Percentiles rank a stretch among this genome's conserved stretches.
These are phyloP conservation scores for Dictyostelium firmibasis DNA, from an alignment of 78 protist species.

Conservation along the genomic window DNA sequence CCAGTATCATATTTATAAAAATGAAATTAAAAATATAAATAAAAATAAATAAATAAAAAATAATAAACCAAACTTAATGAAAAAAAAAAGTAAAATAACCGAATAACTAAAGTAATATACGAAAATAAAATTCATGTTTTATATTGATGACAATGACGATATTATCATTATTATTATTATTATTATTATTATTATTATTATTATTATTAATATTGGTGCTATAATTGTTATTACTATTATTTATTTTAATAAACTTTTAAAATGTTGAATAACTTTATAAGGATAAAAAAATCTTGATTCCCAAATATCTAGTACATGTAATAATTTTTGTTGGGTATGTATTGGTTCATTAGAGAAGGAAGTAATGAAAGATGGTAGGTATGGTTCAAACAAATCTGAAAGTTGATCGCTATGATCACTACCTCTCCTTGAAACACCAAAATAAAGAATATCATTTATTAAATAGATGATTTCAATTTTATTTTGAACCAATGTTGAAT, in stretches of 20 bases:
- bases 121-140: no score
- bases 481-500: neutral
- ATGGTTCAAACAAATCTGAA: conserved; percentile 34
- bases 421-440: conserved; percentile 37
- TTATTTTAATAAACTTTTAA: neutral
- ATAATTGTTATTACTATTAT: neutral
- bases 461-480: conserved; percentile 11
- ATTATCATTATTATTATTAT: neutral
- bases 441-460: conserved; percentile 36
- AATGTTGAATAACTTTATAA: neutral
- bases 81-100: no score
- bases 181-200: neutral
- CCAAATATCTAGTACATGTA: conserved; percentile 28
- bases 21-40: neutral
- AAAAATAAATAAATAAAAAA: neutral
- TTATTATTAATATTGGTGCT: neutral
- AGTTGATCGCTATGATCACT: neutral
- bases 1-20: conserved; percentile 30
- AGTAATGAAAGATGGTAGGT: neutral
- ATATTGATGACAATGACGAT: no score
- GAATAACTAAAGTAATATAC: neutral
- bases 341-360: conserved; percentile 3
- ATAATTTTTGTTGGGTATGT: neutral
- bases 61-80: neutral
- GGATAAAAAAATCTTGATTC: neutral